Conservation (phyloP, 202 grass and related monocot genomes). For the Setaria viridis region DNA sequence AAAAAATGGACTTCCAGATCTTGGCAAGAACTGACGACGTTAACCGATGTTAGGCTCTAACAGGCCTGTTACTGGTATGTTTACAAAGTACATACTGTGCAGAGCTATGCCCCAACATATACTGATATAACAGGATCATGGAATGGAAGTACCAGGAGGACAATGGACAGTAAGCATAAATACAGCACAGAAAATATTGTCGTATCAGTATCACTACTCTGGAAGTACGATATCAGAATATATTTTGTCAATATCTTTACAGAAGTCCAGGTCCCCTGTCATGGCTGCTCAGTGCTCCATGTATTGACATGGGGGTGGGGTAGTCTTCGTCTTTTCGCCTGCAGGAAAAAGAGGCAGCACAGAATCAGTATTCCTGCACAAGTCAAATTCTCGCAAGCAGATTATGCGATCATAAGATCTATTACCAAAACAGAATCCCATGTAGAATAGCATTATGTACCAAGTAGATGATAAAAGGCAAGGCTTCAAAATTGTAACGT, state of each 20-base stretch:
- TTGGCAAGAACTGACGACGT: not conserved
- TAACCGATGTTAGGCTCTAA: constrained; percentile 23
- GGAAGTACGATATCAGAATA: constrained; percentile 43
- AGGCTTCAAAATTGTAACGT: not conserved
- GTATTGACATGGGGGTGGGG: constrained; percentile 62
- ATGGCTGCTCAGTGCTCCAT: constrained; percentile 64
- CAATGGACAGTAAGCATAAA: constrained; percentile 32
- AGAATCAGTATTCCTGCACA: not conserved
- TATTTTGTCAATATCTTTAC: constrained; percentile 58
- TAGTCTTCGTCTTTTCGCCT: constrained; percentile 69
- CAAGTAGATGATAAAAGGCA: not conserved
- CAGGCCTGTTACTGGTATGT: not conserved
- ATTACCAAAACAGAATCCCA: not conserved
- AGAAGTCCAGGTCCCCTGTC: constrained; percentile 33
- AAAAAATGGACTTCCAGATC: not conserved
- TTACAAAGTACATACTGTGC: constrained; percentile 26
- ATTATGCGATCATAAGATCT: not conserved
- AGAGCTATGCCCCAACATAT: constrained; percentile 17
- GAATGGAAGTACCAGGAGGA: constrained; percentile 18
- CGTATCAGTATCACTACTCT: constrained; percentile 37
- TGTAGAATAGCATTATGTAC: not conserved
- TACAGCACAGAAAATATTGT: constrained; percentile 30
- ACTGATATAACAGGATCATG: not conserved
- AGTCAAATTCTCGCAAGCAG: not conserved
- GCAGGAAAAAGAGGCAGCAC: constrained; percentile 30